Conservation (phyloP, 495 filamentous ascomycete genomes). For the Daldinia decipiens region DNA sequence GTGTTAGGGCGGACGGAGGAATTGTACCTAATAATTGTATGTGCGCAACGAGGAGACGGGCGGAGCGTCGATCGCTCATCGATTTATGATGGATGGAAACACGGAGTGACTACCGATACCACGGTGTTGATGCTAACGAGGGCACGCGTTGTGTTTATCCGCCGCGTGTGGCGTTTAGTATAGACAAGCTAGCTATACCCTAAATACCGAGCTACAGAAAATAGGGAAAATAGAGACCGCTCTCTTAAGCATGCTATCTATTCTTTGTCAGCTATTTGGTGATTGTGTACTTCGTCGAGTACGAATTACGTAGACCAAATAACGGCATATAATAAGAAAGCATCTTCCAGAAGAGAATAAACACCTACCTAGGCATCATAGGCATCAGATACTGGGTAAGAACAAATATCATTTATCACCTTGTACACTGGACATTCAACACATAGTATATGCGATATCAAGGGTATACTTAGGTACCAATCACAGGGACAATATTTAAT, state of each 20-base stretch:
- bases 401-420: too few relatives aligned
- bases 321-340: too few relatives aligned
- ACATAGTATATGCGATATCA: too few relatives aligned
- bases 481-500: too few relatives aligned
- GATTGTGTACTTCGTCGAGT: not conserved
- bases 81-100: not conserved
- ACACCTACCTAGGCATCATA: too few relatives aligned
- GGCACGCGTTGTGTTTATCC: slow-evolving; percentile 2
- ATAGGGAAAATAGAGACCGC: slow-evolving; percentile 19
- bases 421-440: too few relatives aligned
- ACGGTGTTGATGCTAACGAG: slow-evolving; percentile 16
- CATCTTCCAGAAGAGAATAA: not conserved
- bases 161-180: slow-evolving; percentile 6
- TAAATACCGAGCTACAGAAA: slow-evolving; percentile 15
- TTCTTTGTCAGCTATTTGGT: not conserved
- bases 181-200: slow-evolving; percentile 14
- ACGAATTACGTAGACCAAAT: not conserved
- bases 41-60: not conserved
- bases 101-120: not conserved
- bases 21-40: not conserved
- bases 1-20: slow-evolving; percentile 1
- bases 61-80: not conserved
- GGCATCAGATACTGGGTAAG: too few relatives aligned
- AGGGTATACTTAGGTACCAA: too few relatives aligned
- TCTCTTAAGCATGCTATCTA: slow-evolving; percentile 5